Evolutionary conservation across 306 rosid species (phyloP), one percentile per base, ranked within the genome.

Genomic region (Cotoneaster glaucophyllus): DNA sequence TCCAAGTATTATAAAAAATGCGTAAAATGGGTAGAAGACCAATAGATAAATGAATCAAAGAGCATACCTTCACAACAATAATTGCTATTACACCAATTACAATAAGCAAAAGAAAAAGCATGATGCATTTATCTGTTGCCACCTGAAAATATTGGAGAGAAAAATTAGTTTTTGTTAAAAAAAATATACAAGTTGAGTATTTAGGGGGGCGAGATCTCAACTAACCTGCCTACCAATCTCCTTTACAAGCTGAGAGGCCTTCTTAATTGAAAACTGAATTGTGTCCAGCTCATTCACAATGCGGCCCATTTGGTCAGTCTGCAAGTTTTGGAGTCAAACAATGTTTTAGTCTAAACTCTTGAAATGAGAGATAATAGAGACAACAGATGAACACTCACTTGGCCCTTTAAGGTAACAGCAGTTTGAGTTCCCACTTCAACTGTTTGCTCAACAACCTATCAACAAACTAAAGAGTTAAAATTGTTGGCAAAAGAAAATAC

Each of bases 251-350:
- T 96, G 97, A 72, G 99, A 89, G 63, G 99, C 99, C 76, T 96
- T 96, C 88, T 90, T 96, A 74, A 96, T 92, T 74, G 99, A 96
- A 85, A 96, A 96, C 80, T 96, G 93, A 82, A 96, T 96, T 59
- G 99, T 90, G 87, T 96, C 99, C 79, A 96, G 93, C 76, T 96
- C 99, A 39, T 96, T 96, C 62, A 90, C 99, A 83, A 96, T 82
- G 18, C 97, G 99, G 44, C 99, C 99, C 98, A 96, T 92, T 88
- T 96, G 99, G 0, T 96, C 99, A 50, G 99, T 92, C 99, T 96
- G 92, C 82, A 82, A 41, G 52, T 69, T 72, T 77, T 75, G 43
- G 44, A 76, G 59, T 57, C 48, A 48, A 67, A 82, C 19, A 53
- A 73, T 8, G 67, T 77, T 82, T 82, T 78, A 81, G 66, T 15